These are phyloP conservation scores for Knoxia roxburghii DNA, from an alignment of 257 asterid genomes.

Conservation along the genomic window DNA sequence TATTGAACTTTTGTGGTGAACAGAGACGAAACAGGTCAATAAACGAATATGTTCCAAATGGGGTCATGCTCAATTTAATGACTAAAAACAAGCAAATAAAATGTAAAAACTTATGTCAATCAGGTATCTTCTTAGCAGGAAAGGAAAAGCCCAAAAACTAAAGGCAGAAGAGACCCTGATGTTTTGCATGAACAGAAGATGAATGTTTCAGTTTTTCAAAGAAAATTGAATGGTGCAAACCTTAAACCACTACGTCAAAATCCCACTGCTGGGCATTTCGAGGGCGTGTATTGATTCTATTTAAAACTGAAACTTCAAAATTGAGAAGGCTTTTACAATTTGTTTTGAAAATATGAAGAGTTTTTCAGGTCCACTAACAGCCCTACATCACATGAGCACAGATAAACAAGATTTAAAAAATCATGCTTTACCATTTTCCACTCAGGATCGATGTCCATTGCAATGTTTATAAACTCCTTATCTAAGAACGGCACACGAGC, in stretches of 20 bases:
- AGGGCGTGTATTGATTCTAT: no score
- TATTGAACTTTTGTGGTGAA: neutral
- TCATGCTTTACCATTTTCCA: slow-evolving; percentile 72
- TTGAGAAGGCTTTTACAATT: no score
- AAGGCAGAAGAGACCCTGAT: neutral
- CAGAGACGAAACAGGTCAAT: neutral
- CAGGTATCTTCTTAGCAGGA: neutral
- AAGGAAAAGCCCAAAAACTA: neutral
- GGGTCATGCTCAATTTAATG: neutral
- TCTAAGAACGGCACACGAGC: slow-evolving; percentile 99
- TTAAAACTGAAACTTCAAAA: no score
- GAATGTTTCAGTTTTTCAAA: neutral
- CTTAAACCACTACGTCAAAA: neutral
- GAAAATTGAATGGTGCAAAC: neutral
- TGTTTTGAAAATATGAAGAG: no score
- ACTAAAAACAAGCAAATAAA: neutral
- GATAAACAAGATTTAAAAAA: neutral
- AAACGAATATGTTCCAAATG: neutral
- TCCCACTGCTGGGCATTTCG: neutral
- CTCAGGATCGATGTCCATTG: slow-evolving; percentile 91
- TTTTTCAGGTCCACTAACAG: neutral
- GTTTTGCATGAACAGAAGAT: neutral
- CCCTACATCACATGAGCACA: neutral
- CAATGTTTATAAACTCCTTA: slow-evolving; percentile 81
- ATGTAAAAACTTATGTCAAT: neutral